Conservation (phyloP, 2,329 filamentous ascomycete genomes). For the Stagonosporopsis chrysanthemi region DNA sequence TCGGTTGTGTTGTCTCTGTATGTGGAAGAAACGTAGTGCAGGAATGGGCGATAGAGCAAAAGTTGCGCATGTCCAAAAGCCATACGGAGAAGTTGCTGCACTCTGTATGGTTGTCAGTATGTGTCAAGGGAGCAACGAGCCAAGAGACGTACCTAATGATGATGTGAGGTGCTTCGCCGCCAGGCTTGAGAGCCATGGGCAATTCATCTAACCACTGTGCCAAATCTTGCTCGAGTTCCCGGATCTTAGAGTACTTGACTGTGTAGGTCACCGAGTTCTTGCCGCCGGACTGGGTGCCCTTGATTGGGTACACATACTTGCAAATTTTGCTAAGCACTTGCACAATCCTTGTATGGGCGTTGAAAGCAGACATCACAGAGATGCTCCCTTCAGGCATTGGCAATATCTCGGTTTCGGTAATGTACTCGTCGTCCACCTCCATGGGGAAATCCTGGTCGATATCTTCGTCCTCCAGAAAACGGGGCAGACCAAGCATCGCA, state of each 20-base stretch:
- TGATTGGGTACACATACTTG: conserved; percentile 69
- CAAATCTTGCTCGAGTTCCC: conserved; percentile 69
- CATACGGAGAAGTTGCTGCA: conserved; percentile 78
- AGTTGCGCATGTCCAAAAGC: conserved; percentile 85
- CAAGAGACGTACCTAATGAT: conserved; percentile 72
- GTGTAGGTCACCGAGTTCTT: conserved; percentile 62
- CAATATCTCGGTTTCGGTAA: conserved; percentile 57
- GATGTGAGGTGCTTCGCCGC: conserved; percentile 76
- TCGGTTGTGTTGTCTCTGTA: conserved; percentile 64
- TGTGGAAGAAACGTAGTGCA: conserved; percentile 78
- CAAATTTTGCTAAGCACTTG: conserved; percentile 68
- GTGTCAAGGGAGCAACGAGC: neutral
- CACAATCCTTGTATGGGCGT: conserved; percentile 66
- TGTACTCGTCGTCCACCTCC: conserved; percentile 60
- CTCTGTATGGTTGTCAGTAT: conserved; percentile 46
- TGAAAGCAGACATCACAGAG: conserved; percentile 66
- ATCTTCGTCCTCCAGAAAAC: conserved; percentile 58
- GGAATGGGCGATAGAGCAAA: conserved; percentile 81
- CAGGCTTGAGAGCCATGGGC: conserved; percentile 79
- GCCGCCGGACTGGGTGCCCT: conserved; percentile 52
- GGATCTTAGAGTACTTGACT: conserved; percentile 69
- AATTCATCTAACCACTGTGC: conserved; percentile 71
- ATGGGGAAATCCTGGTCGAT: conserved; percentile 58
- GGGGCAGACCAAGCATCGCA: conserved; percentile 59
- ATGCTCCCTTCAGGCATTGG: conserved; percentile 64